Conservation (phyloP, 2,329 filamentous ascomycete species). For the Hymenotorrendiella dingleyae region DNA sequence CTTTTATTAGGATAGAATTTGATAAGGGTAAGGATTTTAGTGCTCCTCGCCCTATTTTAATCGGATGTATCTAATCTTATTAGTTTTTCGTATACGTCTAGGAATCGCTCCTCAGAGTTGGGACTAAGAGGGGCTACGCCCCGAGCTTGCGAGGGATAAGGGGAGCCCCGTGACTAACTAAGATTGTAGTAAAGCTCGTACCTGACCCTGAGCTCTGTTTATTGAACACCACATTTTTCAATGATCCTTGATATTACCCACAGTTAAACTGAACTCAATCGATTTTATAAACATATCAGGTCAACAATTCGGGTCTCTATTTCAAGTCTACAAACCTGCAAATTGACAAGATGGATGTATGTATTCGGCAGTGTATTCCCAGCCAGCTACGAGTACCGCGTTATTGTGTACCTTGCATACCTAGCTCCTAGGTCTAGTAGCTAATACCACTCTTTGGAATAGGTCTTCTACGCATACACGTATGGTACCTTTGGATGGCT, state of each 20-base stretch:
- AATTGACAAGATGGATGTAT: conserved; percentile 14
- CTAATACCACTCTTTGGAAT: background rate
- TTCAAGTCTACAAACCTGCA: no score
- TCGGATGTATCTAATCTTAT: no score
- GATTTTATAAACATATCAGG: no score
- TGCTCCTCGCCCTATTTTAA: no score
- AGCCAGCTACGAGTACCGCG: background rate
- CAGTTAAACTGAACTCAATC: background rate
- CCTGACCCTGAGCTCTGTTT: background rate
- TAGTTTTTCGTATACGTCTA: background rate
- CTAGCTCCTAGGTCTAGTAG: no score
- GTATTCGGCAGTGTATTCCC: conserved; percentile 1
- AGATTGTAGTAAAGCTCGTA: background rate
- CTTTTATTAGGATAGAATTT: no score
- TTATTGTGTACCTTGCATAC: background rate
- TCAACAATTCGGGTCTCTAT: no score
- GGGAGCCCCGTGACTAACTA: background rate
- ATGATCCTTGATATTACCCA: background rate
- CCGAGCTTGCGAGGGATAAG: background rate
- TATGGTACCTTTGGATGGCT: conserved; percentile 45
- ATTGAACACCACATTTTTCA: background rate
- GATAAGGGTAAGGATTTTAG: no score
- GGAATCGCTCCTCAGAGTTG: background rate
- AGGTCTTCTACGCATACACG: conserved; percentile 46
- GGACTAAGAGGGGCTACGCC: background rate